A percentile compares a stretch with the other conserved stretches of the same genome.
These are phyloP conservation scores for Takakia lepidozioides DNA, from an alignment of 225 moss, liverwort and hornwort species.

Conservation along the genomic window DNA sequence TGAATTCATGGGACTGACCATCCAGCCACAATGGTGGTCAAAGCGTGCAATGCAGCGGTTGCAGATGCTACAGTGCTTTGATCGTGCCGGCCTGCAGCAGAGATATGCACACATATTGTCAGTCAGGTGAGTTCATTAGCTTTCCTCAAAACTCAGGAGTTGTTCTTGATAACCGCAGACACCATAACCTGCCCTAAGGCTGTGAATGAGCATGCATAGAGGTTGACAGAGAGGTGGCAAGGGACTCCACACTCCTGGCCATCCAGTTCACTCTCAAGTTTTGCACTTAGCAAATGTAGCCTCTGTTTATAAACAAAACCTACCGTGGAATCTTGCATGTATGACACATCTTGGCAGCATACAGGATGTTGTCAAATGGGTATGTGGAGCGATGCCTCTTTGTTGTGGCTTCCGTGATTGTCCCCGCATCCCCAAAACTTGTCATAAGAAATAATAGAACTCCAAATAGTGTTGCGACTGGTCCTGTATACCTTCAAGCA, in stretches of 20 bases:
- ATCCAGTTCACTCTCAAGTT: too few relatives aligned
- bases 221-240: too few relatives aligned
- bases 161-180: not conserved
- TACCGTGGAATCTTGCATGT: constrained; percentile 81
- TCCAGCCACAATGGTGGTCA: constrained; percentile 99
- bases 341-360: constrained; percentile 60
- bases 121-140: too few relatives aligned
- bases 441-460: constrained; percentile 72
- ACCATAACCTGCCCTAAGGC: not conserved
- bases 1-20: constrained; percentile 75
- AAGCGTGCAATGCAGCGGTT: constrained; percentile 92
- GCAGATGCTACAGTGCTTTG: constrained; percentile 99
- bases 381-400: constrained; percentile 41
- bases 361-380: constrained; percentile 75
- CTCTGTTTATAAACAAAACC: constrained; percentile 5
- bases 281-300: not conserved
- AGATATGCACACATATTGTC: not conserved
- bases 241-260: too few relatives aligned
- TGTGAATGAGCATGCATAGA: too few relatives aligned
- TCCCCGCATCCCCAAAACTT: constrained; percentile 82
- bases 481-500: constrained; percentile 55
- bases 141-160: too few relatives aligned
- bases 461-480: constrained; percentile 49
- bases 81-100: constrained; percentile 76
- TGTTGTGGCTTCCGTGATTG: constrained; percentile 46